Conservation (phyloP, 1,284 basidiomycete species). For the Ustilago loliicola region DNA sequence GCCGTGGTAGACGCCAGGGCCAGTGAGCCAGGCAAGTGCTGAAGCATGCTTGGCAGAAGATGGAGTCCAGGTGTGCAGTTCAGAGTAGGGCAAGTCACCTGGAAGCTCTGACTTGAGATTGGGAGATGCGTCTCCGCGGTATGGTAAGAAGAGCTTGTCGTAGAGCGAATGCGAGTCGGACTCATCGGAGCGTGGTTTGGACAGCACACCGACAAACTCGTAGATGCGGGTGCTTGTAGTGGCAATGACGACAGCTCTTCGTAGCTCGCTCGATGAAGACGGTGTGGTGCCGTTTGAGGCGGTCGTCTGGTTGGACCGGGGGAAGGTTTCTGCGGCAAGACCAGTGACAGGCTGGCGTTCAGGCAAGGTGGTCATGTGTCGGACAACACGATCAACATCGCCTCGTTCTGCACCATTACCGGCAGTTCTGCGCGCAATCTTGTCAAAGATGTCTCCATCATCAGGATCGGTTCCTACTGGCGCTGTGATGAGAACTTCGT, state of each 20-base stretch:
- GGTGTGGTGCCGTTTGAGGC: not conserved
- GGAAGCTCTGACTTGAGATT: slow-evolving; percentile 68
- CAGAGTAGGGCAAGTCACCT: slow-evolving; percentile 68
- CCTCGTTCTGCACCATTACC: slow-evolving; percentile 47
- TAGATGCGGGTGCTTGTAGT: slow-evolving; percentile 91
- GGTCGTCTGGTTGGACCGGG: slow-evolving; percentile 13
- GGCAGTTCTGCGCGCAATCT: slow-evolving; percentile 64
- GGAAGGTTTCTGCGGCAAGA: slow-evolving; percentile 49
- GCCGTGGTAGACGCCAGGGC: slow-evolving; percentile 65
- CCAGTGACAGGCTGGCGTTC: slow-evolving; percentile 65
- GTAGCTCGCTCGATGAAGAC: slow-evolving; percentile 17
- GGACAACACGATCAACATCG: slow-evolving; percentile 59
- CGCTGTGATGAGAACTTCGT: slow-evolving; percentile 79
- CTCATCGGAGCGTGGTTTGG: slow-evolving; percentile 75
- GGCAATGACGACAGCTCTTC: slow-evolving; percentile 76
- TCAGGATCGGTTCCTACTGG: slow-evolving; percentile 72
- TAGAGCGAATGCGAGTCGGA: slow-evolving; percentile 73
- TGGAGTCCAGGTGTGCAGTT: slow-evolving; percentile 71
- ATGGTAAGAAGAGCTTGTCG: slow-evolving; percentile 64
- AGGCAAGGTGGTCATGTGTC: slow-evolving; percentile 58
- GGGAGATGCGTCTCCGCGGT: slow-evolving; percentile 54
- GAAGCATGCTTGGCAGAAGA: slow-evolving; percentile 6
- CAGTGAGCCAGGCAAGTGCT: slow-evolving; percentile 55
- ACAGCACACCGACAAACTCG: slow-evolving; percentile 81
- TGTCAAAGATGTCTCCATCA: slow-evolving; percentile 67